These are phyloP conservation scores for Lagenidium sp. DNA, from an alignment of 352 stramenopile species.

Conservation along the genomic window DNA sequence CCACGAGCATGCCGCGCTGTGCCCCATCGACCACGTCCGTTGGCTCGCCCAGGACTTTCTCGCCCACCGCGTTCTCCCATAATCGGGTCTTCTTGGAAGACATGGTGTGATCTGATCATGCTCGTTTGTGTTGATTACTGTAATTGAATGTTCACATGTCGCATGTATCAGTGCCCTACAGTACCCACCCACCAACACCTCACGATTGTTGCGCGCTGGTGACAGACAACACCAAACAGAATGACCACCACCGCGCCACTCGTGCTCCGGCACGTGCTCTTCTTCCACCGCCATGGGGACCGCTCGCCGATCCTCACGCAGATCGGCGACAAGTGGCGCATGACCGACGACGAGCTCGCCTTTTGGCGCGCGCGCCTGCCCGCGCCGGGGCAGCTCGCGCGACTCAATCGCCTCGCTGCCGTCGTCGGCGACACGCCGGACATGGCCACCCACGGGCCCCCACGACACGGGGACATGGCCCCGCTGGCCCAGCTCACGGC, in stretches of 20 bases:
- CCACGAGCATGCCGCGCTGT: slow-evolving; percentile 33
- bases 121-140: too few species aligned
- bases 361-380: slow-evolving; percentile 58
- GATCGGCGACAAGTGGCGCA: slow-evolving; percentile 38
- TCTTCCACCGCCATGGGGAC: slow-evolving; percentile 79
- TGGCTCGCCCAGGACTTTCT: slow-evolving; percentile 36
- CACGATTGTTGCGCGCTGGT: too few species aligned
- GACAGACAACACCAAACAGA: too few species aligned
- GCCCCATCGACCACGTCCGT: slow-evolving; percentile 47
- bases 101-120: too few species aligned
- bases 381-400: slow-evolving; percentile 33
- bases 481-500: slow-evolving; percentile 55
- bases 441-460: slow-evolving; percentile 31
- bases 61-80: too few species aligned
- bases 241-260: too few species aligned
- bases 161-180: neutral
- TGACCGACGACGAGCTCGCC: slow-evolving; percentile 39
- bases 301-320: slow-evolving; percentile 59
- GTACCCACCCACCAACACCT: too few species aligned
- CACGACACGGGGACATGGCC: slow-evolving; percentile 24
- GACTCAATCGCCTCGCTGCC: slow-evolving; percentile 33
- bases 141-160: slow-evolving; percentile 1
- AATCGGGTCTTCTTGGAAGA: too few species aligned
- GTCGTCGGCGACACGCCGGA: slow-evolving; percentile 33
- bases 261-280: slow-evolving; percentile 54